Conservation (phyloP, 805 yeast genomes). For the Candida andamanensis region DNA sequence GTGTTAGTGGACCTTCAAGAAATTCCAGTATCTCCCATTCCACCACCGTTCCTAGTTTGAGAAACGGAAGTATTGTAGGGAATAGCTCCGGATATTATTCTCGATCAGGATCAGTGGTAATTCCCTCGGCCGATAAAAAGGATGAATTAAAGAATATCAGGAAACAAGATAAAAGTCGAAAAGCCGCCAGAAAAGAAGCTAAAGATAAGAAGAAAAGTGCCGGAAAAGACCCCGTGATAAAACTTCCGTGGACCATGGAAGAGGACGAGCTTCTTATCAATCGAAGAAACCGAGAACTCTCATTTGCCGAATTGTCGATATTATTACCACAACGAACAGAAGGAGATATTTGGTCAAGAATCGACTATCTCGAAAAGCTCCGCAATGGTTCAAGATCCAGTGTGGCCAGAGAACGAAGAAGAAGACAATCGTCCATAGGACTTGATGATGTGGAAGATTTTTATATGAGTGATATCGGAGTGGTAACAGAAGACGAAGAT, state of each 20-base stretch:
- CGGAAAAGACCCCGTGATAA: constrained; percentile 15
- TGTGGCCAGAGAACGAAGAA: constrained; percentile 22
- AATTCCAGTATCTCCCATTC: constrained; percentile 31
- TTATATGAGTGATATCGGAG: constrained; percentile 39
- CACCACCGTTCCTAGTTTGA: constrained; percentile 33
- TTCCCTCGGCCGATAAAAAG: constrained; percentile 23
- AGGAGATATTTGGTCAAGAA: constrained; percentile 64
- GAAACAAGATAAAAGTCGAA: constrained; percentile 8
- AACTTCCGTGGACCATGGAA: constrained; percentile 51
- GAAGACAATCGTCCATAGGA: constrained; percentile 37
- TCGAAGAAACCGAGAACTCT: constrained; percentile 52
- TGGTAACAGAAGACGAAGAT: constrained; percentile 25
- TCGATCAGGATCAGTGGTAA: constrained; percentile 34
- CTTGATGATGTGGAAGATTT: constrained; percentile 41
- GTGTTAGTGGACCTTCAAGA: constrained; percentile 39
- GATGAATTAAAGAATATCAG: constrained; percentile 12
- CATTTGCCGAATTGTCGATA: constrained; percentile 68
- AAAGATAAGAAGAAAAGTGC: constrained; percentile 8
- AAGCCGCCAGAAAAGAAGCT: constrained; percentile 3
- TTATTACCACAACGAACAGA: constrained; percentile 70
- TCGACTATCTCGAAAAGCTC: constrained; percentile 41
- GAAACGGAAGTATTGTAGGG: constrained; percentile 36
- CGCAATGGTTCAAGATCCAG: constrained; percentile 27
- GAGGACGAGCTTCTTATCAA: constrained; percentile 66
- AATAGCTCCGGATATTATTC: constrained; percentile 26